Evolutionary conservation across 164 flowering plant genomes (phyloP), one percentile per base, ranked within the genome.

Genomic region (Nelumbo lutea): DNA sequence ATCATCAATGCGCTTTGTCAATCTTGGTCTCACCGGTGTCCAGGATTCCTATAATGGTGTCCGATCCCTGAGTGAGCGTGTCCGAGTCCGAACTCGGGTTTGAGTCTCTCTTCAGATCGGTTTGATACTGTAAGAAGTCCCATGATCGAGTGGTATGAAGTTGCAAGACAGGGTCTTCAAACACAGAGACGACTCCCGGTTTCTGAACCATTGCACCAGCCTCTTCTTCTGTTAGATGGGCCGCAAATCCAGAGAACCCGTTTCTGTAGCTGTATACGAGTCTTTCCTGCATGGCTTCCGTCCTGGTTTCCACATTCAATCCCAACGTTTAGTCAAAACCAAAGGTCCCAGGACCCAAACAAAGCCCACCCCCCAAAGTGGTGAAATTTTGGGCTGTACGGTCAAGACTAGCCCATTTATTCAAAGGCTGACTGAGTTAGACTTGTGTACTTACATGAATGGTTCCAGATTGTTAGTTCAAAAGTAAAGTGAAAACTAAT

Each of bases 131-230:
- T 41, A 85, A 61, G 71, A 87, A 87, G 53, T 85, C 89, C 89
- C 87, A 84, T 1, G 89, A 85, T 7, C 81, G 84, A 44, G 91
- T 87, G 9, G 91, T 87, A 73, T 87, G 91, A 60, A 87, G 84
- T n/a, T 85, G 69, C 8, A 73, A 51, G 6, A 78, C 9, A 1
- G 85, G 81, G 65, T 86, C 90, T 4, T 56, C 78, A 68, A 88
- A 86, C 5, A 88, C 87, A 0, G 90, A 88, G 1, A 85, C 83
- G 38, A 83, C 90, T 45, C 83, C 86, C 0, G 84, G 80, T 56
- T 68, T 73, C 51, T 46, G 41, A 4, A 80, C 77, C 5, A 88
- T 67, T 41, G 68, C 58, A 8, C 9, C 57, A 3, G 86, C 93
- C 48, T 84, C 87, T 43, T 70, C 72, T 61, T 74, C 77, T 1